Evolutionary conservation across 2,329 filamentous ascomycete genomes (phyloP), one percentile per base, ranked within the genome.

Genomic region (Penicillium vulpinum): DNA sequence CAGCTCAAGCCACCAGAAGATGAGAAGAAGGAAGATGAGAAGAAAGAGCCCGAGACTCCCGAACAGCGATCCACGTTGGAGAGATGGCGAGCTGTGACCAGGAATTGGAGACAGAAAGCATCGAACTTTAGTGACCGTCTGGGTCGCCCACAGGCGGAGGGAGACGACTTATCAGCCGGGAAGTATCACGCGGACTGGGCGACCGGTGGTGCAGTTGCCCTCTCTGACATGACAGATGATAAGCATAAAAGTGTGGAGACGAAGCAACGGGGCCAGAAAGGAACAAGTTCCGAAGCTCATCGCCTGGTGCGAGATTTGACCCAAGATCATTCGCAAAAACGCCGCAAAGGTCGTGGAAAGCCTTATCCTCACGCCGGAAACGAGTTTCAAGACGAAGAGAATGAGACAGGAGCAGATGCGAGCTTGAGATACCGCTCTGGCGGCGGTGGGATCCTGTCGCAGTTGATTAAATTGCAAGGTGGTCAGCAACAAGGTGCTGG

Each of bases 221-320:
- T 66, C 8, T 67, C 66, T 6, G 67, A 70, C 29, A 24, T 72
- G 18, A 70, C 69, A 13, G 70, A 72, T 43, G 50, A 70, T 24
- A 71, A 69, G 26, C 58, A 67, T n/a, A 72, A 72, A 55, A 66
- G 62, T 15, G 61, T 67, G 33, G 65, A 72, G 38, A 57, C 67
- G 21, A 71, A 67, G 38, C 54, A 59, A 26, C 38, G 52, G 26
- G 47, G 71, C 4, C 67, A 73, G 31, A 62, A 48, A 1, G 58
- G 60, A 11, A 64, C 63, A 26, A 70, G 64, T 10, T 62, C 63
- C 5, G 71, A 73, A 44, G 71, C 71, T 2, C 69, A 73, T 45
- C 67, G 68, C 16, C 57, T 73, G 3, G 70, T 74, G 16, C 67
- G 70, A 5, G 70, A 71, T 15, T 35, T 73, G 44, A 70, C 66